phyloP scores from a whole-genome alignment of 2,329 filamentous ascomycete genomes.

The Sordariomycetes sp. region DNA sequence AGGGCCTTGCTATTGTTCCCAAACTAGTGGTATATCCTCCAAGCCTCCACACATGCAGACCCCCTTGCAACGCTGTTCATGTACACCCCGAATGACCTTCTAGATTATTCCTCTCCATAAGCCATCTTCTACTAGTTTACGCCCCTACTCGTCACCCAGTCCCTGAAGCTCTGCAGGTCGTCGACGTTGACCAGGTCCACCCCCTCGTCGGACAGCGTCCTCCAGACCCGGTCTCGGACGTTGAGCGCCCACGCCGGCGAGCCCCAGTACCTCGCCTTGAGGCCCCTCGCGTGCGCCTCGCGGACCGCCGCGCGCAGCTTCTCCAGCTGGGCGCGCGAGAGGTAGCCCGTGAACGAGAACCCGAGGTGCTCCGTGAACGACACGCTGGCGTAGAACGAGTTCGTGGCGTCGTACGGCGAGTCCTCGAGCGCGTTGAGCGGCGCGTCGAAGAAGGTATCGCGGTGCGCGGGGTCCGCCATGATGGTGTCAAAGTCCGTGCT shows the following conservation, averaged over 20 bases:
- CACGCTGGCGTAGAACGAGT: constrained; percentile 57
- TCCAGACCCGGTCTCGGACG: constrained; percentile 45
- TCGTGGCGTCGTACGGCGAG: constrained; percentile 33
- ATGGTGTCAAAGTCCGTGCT: constrained; percentile 48
- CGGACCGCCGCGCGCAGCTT: constrained; percentile 32
- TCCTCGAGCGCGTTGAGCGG: constrained; percentile 34
- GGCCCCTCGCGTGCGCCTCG: constrained; percentile 38
- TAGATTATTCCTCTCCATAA: not conserved
- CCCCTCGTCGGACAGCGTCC: constrained; percentile 40
- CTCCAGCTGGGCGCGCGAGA: constrained; percentile 31
- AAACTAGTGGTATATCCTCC: not conserved
- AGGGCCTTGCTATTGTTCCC: not conserved
- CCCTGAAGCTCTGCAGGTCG: constrained; percentile 32
- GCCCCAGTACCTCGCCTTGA: constrained; percentile 51
- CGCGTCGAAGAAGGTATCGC: constrained; percentile 58
- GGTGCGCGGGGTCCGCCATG: constrained; percentile 37
- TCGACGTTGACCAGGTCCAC: constrained; percentile 53
- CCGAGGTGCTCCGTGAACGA: constrained; percentile 46
- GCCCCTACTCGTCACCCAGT: constrained; percentile 5
- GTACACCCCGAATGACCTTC: constrained; percentile 1
- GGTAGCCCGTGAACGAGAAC: constrained; percentile 27
- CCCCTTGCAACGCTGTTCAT: not conserved
- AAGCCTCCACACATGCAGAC: not conserved
- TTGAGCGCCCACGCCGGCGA: constrained; percentile 45
- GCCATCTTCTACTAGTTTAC: not conserved